A percentile compares a stretch with the other conserved stretches of the same genome.
These are phyloP conservation scores for Salinomyces thailandicus DNA, from an alignment of 2,329 filamentous ascomycete species.

Conservation along the genomic window DNA sequence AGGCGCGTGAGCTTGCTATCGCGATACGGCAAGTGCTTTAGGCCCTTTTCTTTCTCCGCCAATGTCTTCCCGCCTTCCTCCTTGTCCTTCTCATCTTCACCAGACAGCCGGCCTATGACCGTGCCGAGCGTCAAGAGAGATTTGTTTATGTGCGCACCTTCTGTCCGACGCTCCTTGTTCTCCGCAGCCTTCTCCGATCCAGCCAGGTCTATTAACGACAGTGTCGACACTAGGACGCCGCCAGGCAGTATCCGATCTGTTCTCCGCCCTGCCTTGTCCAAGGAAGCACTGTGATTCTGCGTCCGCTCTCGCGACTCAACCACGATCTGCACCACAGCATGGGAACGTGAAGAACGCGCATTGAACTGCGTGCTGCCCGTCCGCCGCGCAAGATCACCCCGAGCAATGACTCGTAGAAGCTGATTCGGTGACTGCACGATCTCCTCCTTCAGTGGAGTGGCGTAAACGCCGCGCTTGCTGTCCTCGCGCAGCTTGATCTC, in stretches of 20 bases:
- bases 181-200: slow-evolving; percentile 95
- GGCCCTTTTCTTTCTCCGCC: slow-evolving; percentile 55
- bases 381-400: slow-evolving; percentile 80
- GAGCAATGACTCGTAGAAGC: slow-evolving; percentile 83
- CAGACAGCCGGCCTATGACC: slow-evolving; percentile 86
- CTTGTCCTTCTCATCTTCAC: slow-evolving; percentile 80
- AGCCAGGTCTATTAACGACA: slow-evolving; percentile 91
- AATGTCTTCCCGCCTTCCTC: slow-evolving; percentile 38
- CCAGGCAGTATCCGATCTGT: slow-evolving; percentile 57
- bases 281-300: slow-evolving; percentile 23
- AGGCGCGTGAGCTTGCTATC: slow-evolving; percentile 95
- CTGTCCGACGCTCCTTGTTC: slow-evolving; percentile 82
- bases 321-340: slow-evolving; percentile 96
- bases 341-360: slow-evolving; percentile 88
- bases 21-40: slow-evolving; percentile 85
- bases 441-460: slow-evolving; percentile 90
- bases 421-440: slow-evolving; percentile 98
- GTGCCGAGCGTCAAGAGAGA: slow-evolving; percentile 89
- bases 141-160: slow-evolving; percentile 98
- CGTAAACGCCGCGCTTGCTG: slow-evolving; percentile 91
- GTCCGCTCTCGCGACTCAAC: slow-evolving; percentile 89
- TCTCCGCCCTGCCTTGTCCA: slow-evolving; percentile 53
- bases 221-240: slow-evolving; percentile 85
- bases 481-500: slow-evolving; percentile 97
- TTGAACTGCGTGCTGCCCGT: slow-evolving; percentile 97